Percentiles rank a stretch among this genome's conserved stretches.
Conservation (phyloP, 768 basidiomycete genomes). For the Sarcomyxa edulis region DNA sequence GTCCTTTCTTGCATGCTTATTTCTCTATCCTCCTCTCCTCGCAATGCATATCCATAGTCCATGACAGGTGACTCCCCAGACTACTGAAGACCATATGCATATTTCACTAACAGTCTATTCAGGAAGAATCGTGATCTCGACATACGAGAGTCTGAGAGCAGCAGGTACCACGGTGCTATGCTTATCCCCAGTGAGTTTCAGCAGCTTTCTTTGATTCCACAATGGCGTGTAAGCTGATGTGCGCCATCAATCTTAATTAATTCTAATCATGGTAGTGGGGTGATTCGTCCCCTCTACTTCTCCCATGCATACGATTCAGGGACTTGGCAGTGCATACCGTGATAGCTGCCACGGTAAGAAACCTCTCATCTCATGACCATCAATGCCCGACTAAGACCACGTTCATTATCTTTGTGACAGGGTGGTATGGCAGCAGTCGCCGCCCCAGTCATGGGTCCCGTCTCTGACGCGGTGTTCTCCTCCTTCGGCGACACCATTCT, state of each 20-base stretch:
- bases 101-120: slow-evolving; percentile 41
- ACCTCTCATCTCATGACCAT: not conserved
- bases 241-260: too few species aligned
- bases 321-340: slow-evolving; percentile 59
- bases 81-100: not conserved
- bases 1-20: not conserved
- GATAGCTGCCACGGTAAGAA: slow-evolving; percentile 52
- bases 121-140: slow-evolving; percentile 59
- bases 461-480: slow-evolving; percentile 45
- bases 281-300: slow-evolving; percentile 54
- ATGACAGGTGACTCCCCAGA: too few species aligned
- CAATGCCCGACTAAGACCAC: not conserved
- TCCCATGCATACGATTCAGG: slow-evolving; percentile 61
- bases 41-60: too few species aligned
- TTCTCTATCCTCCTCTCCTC: slow-evolving; percentile 2
- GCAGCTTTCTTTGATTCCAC: slow-evolving; percentile 4
- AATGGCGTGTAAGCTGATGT: too few species aligned
- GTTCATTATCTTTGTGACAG: slow-evolving; percentile 13
- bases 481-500: slow-evolving; percentile 53
- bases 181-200: slow-evolving; percentile 48
- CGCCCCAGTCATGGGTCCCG: slow-evolving; percentile 47
- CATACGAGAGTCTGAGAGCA: slow-evolving; percentile 56
- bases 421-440: slow-evolving; percentile 32
- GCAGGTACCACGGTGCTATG: slow-evolving; percentile 56
- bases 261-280: slow-evolving; percentile 42